These are phyloP conservation scores for Mallotus nudiflorus DNA, from an alignment of 345 rosid species.

Conservation along the genomic window DNA sequence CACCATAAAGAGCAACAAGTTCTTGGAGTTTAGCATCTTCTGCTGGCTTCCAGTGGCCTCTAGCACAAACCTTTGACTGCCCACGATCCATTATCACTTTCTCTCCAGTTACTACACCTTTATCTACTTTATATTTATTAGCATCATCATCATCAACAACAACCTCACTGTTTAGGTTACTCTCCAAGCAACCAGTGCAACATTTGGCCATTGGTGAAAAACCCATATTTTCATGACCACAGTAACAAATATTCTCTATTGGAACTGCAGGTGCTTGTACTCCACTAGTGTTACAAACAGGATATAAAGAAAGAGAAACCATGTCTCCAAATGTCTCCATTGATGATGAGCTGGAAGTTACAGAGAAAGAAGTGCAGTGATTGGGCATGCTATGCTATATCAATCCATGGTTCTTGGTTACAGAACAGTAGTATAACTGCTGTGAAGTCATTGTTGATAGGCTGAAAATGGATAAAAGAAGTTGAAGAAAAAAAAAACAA, in stretches of 20 bases:
- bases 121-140: neutral
- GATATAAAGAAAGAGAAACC: slow-evolving; percentile 13
- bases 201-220: slow-evolving; percentile 21
- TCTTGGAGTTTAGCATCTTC: slow-evolving; percentile 47
- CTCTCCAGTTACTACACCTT: slow-evolving; percentile 1
- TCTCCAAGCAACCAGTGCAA: slow-evolving; percentile 24
- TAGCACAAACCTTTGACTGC: slow-evolving; percentile 29
- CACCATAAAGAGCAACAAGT: slow-evolving; percentile 45
- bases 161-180: slow-evolving; percentile 16
- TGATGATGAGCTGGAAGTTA: slow-evolving; percentile 19
- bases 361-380: slow-evolving; percentile 2
- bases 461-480: slow-evolving; percentile 30
- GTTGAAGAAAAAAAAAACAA: slow-evolving; percentile 14
- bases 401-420: slow-evolving; percentile 19
- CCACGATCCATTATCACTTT: neutral
- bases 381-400: slow-evolving; percentile 19
- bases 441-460: slow-evolving; percentile 32
- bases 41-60: slow-evolving; percentile 50
- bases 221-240: slow-evolving; percentile 19
- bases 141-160: slow-evolving; percentile 9
- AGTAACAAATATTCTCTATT: slow-evolving; percentile 1
- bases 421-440: slow-evolving; percentile 32
- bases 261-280: neutral
- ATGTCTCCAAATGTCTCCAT: slow-evolving; percentile 27
- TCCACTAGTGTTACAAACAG: slow-evolving; percentile 2